Evolutionary conservation across 192 early-diverging fungal genomes (phyloP), one percentile per base, ranked within the genome.

Genomic region (Pilaira anomala): DNA sequence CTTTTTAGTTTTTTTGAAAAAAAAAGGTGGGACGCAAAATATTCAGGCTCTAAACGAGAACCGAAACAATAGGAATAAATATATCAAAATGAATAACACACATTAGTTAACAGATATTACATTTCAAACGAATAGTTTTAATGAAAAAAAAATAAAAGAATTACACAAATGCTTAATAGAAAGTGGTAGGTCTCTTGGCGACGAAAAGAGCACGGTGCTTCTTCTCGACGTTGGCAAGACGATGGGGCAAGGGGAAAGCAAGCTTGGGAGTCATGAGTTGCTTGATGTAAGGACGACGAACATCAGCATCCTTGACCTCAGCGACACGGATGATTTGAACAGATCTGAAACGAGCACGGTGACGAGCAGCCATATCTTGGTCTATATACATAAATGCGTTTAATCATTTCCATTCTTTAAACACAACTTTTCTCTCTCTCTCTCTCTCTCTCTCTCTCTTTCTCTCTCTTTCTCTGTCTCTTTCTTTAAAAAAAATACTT

Each of bases 271-370:
- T 80, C 71, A 96, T 74, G 69, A 99, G 77, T 87, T 99, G 97
- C 80, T 84, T 90, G 84, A 98, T 96, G 89, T 99, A 97, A 24
- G 94, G 92, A 76, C 97, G 96, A 72, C 92, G 89, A 65, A 96
- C 93, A 75, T 96, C 93, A 21, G 83, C 77, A 65, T 86, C 80
- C 82, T 88, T 90, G 46, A 99, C 90, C 70, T 89, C 88, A 45
- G 89, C 93, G 66, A 99, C 95, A 68, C 95, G 94, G 83, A 99
- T 95, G 88, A 99, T 95, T 85, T 99, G 97, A 82, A 98, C 88
- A 45, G 94, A 96, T 82, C 80, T 76, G 85, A 96, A 98, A 64
- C 97, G 92, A 60, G 95, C 94, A 83, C 95, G 93, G 83, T 97
- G 97, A 74, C 93, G 94, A 57, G 97, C 90, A 71, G 97, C 95